Evolutionary conservation across 108 stramenopile species (phyloP).

Genomic region (Poteriospumella lacustris): DNA sequence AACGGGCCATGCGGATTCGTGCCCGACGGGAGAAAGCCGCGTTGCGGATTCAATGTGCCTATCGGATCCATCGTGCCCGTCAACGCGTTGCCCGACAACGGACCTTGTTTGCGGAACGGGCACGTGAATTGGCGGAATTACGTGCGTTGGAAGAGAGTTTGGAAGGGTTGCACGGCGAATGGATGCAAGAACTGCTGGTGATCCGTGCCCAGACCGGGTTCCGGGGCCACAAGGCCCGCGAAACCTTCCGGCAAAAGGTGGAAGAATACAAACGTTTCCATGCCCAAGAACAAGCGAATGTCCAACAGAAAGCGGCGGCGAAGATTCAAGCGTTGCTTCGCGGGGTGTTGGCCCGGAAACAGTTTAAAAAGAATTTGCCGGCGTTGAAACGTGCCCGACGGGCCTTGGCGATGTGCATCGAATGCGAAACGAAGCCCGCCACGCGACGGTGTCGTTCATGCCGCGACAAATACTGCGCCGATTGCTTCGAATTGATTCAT

Average conservation of each 20-base stretch:
- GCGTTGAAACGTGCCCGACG: background rate
- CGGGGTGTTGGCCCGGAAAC: background rate
- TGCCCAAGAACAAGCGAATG: background rate
- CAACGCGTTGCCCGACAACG: background rate
- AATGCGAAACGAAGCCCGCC: conserved; percentile 1
- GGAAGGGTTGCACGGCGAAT: background rate
- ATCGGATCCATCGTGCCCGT: background rate
- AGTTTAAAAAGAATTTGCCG: background rate
- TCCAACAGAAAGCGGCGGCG: background rate
- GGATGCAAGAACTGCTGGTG: background rate
- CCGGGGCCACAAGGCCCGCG: background rate
- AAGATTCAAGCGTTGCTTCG: background rate
- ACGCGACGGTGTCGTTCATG: background rate
- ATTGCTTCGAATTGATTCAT: background rate
- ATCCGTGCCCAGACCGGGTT: background rate
- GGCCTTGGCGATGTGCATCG: background rate
- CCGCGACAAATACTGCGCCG: background rate
- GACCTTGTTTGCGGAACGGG: background rate
- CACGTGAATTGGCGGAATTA: background rate
- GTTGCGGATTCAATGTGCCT: background rate
- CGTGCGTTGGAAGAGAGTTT: background rate
- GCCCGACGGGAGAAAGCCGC: background rate
- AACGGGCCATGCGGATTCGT: background rate
- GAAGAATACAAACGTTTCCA: background rate
- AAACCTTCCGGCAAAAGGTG: background rate